Percentiles rank a stretch among this genome's conserved stretches.
These are phyloP conservation scores for Stygiomarasmius scandens DNA, from an alignment of 1,284 basidiomycete genomes.

Conservation along the genomic window DNA sequence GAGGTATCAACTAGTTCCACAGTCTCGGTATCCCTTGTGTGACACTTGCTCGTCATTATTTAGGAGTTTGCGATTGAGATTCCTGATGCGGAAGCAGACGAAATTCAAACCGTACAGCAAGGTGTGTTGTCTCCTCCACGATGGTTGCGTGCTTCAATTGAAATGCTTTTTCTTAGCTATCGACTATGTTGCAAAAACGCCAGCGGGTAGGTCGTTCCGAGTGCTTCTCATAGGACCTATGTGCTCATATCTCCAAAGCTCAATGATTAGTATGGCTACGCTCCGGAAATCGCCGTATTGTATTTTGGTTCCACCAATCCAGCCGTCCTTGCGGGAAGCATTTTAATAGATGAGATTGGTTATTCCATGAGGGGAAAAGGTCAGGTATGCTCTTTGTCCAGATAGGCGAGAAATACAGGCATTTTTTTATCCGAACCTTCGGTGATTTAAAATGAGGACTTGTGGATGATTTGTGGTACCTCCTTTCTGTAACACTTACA, in stretches of 20 bases:
- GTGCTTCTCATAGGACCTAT: conserved; percentile 21
- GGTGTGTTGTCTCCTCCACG: conserved; percentile 55
- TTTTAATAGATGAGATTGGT: conserved; percentile 3
- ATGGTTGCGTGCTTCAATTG: conserved; percentile 17
- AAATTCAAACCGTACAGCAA: conserved; percentile 93
- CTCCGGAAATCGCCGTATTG: conserved; percentile 7
- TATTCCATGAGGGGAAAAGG: background rate
- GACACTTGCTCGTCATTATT: conserved; percentile 1
- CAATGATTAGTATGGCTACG: conserved; percentile 11
- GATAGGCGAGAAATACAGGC: conserved; percentile 7
- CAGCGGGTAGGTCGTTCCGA: conserved; percentile 66
- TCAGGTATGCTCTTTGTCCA: conserved; percentile 11
- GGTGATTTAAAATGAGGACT: conserved; percentile 11
- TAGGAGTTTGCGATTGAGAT: conserved; percentile 92
- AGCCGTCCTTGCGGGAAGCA: conserved; percentile 4
- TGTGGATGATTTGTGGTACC: background rate
- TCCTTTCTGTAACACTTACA: background rate
- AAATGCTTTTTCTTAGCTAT: conserved; percentile 64
- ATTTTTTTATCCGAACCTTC: conserved; percentile 9
- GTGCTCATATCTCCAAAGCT: conserved; percentile 24
- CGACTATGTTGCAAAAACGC: conserved; percentile 95
- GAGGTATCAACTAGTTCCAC: conserved; percentile 60
- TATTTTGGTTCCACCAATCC: conserved; percentile 7
- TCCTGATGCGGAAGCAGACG: conserved; percentile 97
- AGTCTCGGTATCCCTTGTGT: conserved; percentile 3